Percentiles rank a stretch among this genome's conserved stretches.
Evolutionary conservation across 2,329 filamentous ascomycete genomes (phyloP).

Genomic region (Aureobasidium sp.): DNA sequence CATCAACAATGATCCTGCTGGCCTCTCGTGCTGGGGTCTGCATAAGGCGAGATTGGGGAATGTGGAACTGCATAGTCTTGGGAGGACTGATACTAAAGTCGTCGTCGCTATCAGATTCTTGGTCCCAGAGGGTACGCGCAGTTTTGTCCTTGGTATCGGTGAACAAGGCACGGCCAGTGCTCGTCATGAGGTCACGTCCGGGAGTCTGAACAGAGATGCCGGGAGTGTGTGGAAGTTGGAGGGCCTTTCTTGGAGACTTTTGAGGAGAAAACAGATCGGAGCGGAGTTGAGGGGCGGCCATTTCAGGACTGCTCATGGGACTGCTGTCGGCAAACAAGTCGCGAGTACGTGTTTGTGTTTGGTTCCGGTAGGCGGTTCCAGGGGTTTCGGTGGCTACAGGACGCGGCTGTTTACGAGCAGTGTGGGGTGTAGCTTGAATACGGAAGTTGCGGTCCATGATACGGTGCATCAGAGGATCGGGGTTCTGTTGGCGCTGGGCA

Average conservation of each 20-base stretch:
- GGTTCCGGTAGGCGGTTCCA: slow-evolving; percentile 30
- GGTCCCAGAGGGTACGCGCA: slow-evolving; percentile 56
- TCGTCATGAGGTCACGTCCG: slow-evolving; percentile 28
- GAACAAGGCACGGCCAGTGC: slow-evolving; percentile 29
- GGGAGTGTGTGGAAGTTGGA: slow-evolving; percentile 55
- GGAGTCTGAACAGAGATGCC: slow-evolving; percentile 80
- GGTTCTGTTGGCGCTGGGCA: slow-evolving; percentile 34
- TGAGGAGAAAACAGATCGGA: slow-evolving; percentile 63
- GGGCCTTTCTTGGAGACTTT: slow-evolving; percentile 14
- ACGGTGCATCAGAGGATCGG: slow-evolving; percentile 78
- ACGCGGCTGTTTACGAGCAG: slow-evolving; percentile 37
- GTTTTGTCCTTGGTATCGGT: slow-evolving; percentile 24
- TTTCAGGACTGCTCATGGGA: slow-evolving; percentile 53
- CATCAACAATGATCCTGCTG: slow-evolving; percentile 71
- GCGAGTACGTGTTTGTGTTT: slow-evolving; percentile 1
- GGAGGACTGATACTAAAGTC: slow-evolving; percentile 57
- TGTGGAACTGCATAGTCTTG: slow-evolving; percentile 82
- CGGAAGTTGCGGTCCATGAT: slow-evolving; percentile 95
- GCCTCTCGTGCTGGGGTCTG: slow-evolving; percentile 79
- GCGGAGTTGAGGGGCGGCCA: slow-evolving; percentile 72
- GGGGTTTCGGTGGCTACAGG: slow-evolving; percentile 24
- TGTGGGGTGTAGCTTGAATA: slow-evolving; percentile 82
- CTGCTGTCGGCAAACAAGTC: slow-evolving; percentile 31
- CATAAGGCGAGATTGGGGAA: slow-evolving; percentile 67
- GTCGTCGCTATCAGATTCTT: slow-evolving; percentile 56